Percentiles rank a stretch among this genome's conserved stretches.
Evolutionary conservation across 106 monocot genomes (phyloP).

Genomic region (Dendrobium nobile): DNA sequence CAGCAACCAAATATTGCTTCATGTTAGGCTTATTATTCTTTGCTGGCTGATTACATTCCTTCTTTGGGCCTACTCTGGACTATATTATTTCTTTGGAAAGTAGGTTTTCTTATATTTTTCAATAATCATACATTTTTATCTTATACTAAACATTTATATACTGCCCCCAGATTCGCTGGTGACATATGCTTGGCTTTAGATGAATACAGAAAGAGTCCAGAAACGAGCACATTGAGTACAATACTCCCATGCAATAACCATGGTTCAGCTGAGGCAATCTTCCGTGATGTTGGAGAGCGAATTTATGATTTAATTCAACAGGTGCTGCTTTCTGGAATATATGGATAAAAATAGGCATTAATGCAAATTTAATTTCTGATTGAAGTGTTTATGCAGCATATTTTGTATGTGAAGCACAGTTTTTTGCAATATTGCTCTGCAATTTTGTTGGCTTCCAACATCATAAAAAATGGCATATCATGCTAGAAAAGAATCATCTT

Average conservation of each 20-base stretch:
- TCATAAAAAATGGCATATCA: too few relatives aligned
- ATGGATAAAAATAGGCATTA: neutral
- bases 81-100: conserved; percentile 80
- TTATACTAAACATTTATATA: neutral
- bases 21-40: conserved; percentile 39
- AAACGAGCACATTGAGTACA: conserved; percentile 60
- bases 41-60: conserved; percentile 71
- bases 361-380: neutral
- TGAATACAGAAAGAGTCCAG: conserved; percentile 52
- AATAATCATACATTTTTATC: neutral
- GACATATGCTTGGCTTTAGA: conserved; percentile 73
- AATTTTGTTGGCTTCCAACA: too few relatives aligned
- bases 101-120: conserved; percentile 18
- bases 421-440: too few relatives aligned
- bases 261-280: conserved; percentile 25
- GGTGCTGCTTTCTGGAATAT: conserved; percentile 23
- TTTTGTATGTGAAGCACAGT: too few relatives aligned
- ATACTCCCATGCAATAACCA: conserved; percentile 59
- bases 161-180: conserved; percentile 50
- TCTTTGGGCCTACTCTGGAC: conserved; percentile 66
- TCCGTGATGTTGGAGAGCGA: conserved; percentile 41
- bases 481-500: too few relatives aligned
- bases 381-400: neutral
- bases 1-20: neutral
- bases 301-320: conserved; percentile 53